A percentile compares a stretch with the other conserved stretches of the same genome.
phyloP scores from a whole-genome alignment of 768 basidiomycete species.

The Phylloporus sp. region DNA sequence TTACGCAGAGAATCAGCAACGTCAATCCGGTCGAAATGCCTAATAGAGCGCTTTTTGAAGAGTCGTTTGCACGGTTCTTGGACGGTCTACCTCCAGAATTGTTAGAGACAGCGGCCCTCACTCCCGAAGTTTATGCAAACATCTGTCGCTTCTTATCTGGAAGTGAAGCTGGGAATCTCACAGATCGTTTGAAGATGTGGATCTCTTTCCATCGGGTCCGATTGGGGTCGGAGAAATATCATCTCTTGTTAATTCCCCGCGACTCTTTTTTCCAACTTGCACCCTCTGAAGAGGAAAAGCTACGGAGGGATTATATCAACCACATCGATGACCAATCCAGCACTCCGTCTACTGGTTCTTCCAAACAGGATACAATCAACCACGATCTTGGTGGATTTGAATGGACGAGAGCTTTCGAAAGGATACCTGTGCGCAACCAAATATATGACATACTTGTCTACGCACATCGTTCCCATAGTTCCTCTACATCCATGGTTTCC shows the following conservation, averaged over 20 bases:
- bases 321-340: conserved; percentile 29
- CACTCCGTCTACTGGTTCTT: conserved; percentile 7
- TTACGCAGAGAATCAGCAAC: conserved; percentile 51
- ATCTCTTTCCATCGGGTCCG: conserved; percentile 55
- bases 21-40: conserved; percentile 61
- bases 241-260: conserved; percentile 56
- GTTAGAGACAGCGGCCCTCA: conserved; percentile 57
- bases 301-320: conserved; percentile 45
- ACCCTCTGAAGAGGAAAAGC: conserved; percentile 46
- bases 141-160: conserved; percentile 47
- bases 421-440: conserved; percentile 61
- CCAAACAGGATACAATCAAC: conserved; percentile 17
- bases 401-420: conserved; percentile 47
- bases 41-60: conserved; percentile 49
- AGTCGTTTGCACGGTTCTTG: conserved; percentile 45
- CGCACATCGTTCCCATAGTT: conserved; percentile 57
- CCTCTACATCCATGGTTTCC: conserved; percentile 50
- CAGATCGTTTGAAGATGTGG: conserved; percentile 51
- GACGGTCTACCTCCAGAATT: conserved; percentile 50
- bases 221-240: conserved; percentile 54
- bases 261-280: conserved; percentile 55
- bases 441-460: conserved; percentile 68
- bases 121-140: conserved; percentile 50
- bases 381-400: conserved; percentile 28
- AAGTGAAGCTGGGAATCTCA: conserved; percentile 26